These are phyloP conservation scores for Kwoniella botswanensis DNA, from an alignment of 768 basidiomycete species.

Conservation along the genomic window DNA sequence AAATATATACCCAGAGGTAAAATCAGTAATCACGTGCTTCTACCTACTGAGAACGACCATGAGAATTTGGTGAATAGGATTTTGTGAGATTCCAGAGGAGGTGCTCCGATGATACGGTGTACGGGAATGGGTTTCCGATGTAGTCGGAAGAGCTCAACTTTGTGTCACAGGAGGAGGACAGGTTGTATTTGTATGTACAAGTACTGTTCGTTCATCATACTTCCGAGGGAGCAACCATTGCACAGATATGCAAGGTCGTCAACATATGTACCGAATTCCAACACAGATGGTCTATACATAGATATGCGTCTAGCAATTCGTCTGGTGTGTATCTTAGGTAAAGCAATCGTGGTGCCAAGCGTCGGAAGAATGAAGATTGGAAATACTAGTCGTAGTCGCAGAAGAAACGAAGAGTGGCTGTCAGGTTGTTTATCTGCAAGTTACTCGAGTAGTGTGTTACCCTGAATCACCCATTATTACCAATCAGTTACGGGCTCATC, in stretches of 20 bases:
- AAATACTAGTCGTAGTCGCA: not conserved
- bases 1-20: slow-evolving; percentile 19
- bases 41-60: not conserved
- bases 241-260: too few relatives aligned
- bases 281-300: too few relatives aligned
- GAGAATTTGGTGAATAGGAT: not conserved
- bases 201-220: not conserved
- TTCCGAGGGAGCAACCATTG: not conserved
- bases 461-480: not conserved
- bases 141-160: not conserved
- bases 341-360: too few relatives aligned
- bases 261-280: too few relatives aligned
- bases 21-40: not conserved
- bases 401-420: too few relatives aligned
- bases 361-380: not conserved
- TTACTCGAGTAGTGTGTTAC: not conserved
- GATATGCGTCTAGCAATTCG: too few relatives aligned
- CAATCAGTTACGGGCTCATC: slow-evolving; percentile 5
- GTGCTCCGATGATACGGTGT: not conserved
- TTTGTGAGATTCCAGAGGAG: not conserved
- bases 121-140: not conserved
- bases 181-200: not conserved
- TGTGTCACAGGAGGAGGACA: not conserved
- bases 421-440: too few relatives aligned
- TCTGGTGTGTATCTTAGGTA: too few relatives aligned